Percentiles rank a stretch among this genome's conserved stretches.
Evolutionary conservation across 2,329 filamentous ascomycete species (phyloP).

Genomic region (Alternaria conjuncta): DNA sequence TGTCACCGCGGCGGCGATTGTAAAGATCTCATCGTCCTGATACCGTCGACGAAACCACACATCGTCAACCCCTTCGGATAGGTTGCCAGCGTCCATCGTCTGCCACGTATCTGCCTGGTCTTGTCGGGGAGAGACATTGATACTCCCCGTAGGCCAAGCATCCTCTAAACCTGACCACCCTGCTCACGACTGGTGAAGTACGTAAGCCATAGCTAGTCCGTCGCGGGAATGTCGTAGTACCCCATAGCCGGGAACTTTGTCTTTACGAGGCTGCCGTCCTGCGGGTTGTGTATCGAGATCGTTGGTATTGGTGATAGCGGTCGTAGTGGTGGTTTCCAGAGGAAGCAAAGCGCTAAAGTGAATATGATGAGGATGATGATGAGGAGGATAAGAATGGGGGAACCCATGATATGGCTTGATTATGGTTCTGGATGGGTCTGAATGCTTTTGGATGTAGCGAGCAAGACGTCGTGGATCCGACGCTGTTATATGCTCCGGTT

Average conservation of each 20-base stretch:
- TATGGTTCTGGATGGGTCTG: no score
- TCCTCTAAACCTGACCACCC: no score
- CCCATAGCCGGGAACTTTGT: not conserved
- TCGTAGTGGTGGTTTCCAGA: not conserved
- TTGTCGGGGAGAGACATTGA: no score
- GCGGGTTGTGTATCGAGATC: not conserved
- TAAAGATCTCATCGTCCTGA: not conserved
- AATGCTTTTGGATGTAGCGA: not conserved
- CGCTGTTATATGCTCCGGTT: not conserved
- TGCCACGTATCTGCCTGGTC: no score
- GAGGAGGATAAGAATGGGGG: not conserved
- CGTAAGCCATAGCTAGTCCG: not conserved
- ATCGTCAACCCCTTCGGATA: no score
- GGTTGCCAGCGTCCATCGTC: no score
- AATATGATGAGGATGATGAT: not conserved
- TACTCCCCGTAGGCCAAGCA: no score
- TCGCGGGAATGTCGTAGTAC: not conserved
- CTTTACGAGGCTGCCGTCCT: no score
- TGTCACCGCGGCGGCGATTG: not conserved
- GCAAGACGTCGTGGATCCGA: not conserved
- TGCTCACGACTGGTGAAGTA: not conserved
- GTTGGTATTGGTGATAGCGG: not conserved
- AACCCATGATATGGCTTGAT: not conserved
- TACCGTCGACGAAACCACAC: not conserved
- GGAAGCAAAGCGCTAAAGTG: not conserved